Evolutionary conservation across 495 filamentous ascomycete species (phyloP), one percentile per base, ranked within the genome.

Genomic region (Antarctomyces pellizariae): DNA sequence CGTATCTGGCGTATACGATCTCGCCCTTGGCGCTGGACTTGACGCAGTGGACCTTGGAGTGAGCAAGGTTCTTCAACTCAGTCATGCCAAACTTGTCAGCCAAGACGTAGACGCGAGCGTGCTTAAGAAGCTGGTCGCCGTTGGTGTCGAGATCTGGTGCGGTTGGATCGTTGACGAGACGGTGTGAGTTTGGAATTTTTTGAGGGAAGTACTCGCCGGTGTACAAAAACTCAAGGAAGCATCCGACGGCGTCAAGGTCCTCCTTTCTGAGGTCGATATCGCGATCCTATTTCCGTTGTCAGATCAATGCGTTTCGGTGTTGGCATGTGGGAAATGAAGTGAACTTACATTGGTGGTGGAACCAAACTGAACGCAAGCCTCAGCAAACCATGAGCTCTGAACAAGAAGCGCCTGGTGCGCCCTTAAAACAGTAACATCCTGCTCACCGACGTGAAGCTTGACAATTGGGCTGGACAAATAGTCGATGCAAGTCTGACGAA

Each of bases 211-310:
- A 92, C 45, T 95, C 77, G 46, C 65, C 66, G 1, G 77, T 90
- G 51, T 95, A 95, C 16, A 89, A 66, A 50, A 72, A 95, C 52
- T 92, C 74, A 38, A 95, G 65, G 41, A 90, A 80, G 50, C 68
- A 82, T 17, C 76, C 69, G 31, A 83, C 71, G 18, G 83, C 76
- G 33, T 82, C 75, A 15, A 86, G 49, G 37, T 84, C 63, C 34
- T 79, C 73, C 35, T 58, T 52, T 0, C 58, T 44, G 18, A 92
- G 70, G 19, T 70, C 49, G 36, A 92, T 68, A 27, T 62, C 54
- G 29, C 67, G 69, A 45, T 65, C 52, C 55, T 69, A 34, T 26
- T n/a, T 11, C 14, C 16, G 24, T 12, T 22, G 7, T 22, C n/a
- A 23, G 13, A 22, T 13, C 24, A 16, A 18, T 7, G 5, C 10